Conservation (phyloP, 371 early-diverging fungal genomes). For the Syncephalis plumigaleata region DNA sequence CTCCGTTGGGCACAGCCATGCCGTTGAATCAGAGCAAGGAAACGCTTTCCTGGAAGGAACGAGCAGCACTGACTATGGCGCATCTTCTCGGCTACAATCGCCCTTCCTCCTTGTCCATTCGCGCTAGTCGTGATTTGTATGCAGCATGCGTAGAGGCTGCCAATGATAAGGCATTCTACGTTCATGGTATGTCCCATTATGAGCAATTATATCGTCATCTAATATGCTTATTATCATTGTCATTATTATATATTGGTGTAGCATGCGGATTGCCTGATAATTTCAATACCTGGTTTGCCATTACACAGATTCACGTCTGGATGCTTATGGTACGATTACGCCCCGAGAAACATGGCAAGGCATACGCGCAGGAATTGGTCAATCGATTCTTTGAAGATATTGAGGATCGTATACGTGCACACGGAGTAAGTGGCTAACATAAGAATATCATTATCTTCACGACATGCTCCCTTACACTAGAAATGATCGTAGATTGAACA, state of each 20-base stretch:
- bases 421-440: constrained; percentile 24
- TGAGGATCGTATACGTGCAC: constrained; percentile 55
- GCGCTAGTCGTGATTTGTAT: constrained; percentile 2
- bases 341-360: constrained; percentile 45
- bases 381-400: constrained; percentile 80
- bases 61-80: no score
- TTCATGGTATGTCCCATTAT: constrained; percentile 4
- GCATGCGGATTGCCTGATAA: constrained; percentile 63
- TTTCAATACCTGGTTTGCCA: constrained; percentile 89
- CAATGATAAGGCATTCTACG: constrained; percentile 7
- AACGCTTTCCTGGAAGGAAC: no score
- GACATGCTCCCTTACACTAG: not conserved
- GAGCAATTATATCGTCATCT: not conserved
- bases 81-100: no score
- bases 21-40: no score
- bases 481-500: constrained; percentile 33
- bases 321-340: constrained; percentile 73
- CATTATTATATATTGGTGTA: constrained; percentile 6
- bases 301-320: constrained; percentile 87
- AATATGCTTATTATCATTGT: not conserved
- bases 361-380: constrained; percentile 73
- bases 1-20: no score
- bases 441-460: not conserved
- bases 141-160: constrained; percentile 4
- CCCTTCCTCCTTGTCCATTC: no score